A percentile compares a stretch with the other conserved stretches of the same genome.
Conservation (phyloP, 2,329 filamentous ascomycete species). For the Cladosporium sp. region DNA sequence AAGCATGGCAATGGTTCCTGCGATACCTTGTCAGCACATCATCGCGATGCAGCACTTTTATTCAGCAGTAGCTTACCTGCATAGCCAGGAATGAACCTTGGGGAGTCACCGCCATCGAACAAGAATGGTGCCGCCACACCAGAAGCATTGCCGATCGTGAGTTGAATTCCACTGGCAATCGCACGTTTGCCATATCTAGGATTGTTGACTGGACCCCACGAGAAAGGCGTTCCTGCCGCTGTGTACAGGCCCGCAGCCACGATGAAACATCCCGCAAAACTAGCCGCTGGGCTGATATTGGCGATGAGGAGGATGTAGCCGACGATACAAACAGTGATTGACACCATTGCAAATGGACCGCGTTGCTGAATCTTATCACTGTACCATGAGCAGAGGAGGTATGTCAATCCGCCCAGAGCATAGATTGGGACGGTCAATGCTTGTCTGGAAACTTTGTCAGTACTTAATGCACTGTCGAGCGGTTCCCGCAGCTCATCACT, state of each 20-base stretch:
- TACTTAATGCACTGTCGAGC: background rate
- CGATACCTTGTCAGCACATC: constrained; percentile 59
- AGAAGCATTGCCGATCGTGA: constrained; percentile 65
- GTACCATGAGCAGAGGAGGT: constrained; percentile 61
- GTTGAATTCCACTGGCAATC: constrained; percentile 65
- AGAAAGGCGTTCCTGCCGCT: constrained; percentile 3
- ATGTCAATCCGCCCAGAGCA: constrained; percentile 64
- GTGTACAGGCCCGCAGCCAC: constrained; percentile 7
- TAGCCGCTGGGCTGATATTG: constrained; percentile 56
- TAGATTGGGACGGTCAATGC: constrained; percentile 72
- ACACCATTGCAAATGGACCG: constrained; percentile 60
- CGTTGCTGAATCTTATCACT: constrained; percentile 65
- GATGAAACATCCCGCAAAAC: constrained; percentile 53
- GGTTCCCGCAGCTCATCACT: too few relatives aligned
- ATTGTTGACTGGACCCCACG: constrained; percentile 54
- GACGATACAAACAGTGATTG: constrained; percentile 53
- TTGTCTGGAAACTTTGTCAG: background rate
- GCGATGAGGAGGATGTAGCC: constrained; percentile 57
- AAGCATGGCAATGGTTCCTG: constrained; percentile 9
- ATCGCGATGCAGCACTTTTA: background rate
- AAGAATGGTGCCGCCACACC: constrained; percentile 75
- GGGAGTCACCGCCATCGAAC: constrained; percentile 44
- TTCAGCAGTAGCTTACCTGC: constrained; percentile 50
- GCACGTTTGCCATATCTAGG: constrained; percentile 74
- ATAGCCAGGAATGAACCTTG: constrained; percentile 66